Conservation (phyloP, 2,329 filamentous ascomycete genomes). For the Torrubiellomyces zombiae region DNA sequence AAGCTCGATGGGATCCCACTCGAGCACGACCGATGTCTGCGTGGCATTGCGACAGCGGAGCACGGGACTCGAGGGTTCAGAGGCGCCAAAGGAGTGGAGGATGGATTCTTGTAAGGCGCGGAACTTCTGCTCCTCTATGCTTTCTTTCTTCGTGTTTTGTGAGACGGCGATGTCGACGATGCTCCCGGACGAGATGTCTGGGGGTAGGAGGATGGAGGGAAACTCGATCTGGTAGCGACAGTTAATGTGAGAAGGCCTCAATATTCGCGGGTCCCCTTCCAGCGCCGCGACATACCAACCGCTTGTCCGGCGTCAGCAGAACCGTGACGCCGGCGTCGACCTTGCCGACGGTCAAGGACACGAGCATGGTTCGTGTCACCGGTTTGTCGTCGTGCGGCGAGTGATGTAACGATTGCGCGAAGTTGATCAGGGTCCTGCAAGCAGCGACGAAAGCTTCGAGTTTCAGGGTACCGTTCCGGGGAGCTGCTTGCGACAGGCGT, state of each 20-base stretch:
- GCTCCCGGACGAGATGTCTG: slow-evolving; percentile 86
- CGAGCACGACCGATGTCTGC: slow-evolving; percentile 93
- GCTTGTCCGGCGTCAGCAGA: slow-evolving; percentile 89
- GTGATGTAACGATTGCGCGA: no score
- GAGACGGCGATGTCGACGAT: slow-evolving; percentile 96
- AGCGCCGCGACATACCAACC: slow-evolving; percentile 50
- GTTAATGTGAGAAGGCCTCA: neutral
- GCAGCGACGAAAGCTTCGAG: no score
- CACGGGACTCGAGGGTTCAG: slow-evolving; percentile 57
- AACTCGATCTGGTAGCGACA: slow-evolving; percentile 70
- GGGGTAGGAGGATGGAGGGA: slow-evolving; percentile 87
- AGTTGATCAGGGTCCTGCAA: no score
- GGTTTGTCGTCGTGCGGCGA: no score
- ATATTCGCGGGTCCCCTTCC: neutral
- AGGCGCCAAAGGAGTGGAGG: slow-evolving; percentile 67
- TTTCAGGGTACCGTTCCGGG: no score
- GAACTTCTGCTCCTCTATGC: slow-evolving; percentile 59
- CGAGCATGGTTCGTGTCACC: slow-evolving; percentile 55
- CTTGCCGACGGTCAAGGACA: slow-evolving; percentile 96
- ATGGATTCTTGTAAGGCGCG: slow-evolving; percentile 77
- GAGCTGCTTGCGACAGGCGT: no score
- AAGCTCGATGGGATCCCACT: slow-evolving; percentile 91
- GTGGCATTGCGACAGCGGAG: slow-evolving; percentile 93
- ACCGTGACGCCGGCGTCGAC: slow-evolving; percentile 98
- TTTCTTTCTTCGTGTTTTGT: slow-evolving; percentile 69